phyloP scores from a whole-genome alignment of 1,284 basidiomycete genomes.

The Trametes hirsuta region DNA sequence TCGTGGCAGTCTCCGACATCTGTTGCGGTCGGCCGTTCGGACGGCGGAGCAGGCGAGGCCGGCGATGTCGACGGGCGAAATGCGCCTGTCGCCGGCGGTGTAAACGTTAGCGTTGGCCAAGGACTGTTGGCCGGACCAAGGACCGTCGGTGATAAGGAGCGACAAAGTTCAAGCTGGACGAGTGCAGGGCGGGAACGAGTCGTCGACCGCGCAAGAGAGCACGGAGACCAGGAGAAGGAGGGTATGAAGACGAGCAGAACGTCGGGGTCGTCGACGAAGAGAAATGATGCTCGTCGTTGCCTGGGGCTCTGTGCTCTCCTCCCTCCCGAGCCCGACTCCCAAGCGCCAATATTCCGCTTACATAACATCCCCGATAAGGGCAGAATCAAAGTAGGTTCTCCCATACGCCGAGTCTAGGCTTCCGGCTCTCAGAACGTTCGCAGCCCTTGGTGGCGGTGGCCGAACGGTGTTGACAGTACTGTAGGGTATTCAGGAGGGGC shows the following conservation, averaged over 20 bases:
- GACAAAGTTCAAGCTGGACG: background rate
- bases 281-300: background rate
- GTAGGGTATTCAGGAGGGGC: no score
- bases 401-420: no score
- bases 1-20: slow-evolving; percentile 11
- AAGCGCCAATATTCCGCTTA: background rate
- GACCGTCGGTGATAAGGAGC: slow-evolving; percentile 1
- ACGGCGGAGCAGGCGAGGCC: background rate
- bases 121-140: background rate
- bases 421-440: no score
- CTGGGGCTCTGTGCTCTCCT: background rate
- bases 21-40: background rate
- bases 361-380: background rate
- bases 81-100: no score
- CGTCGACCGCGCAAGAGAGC: background rate
- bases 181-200: background rate
- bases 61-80: background rate
- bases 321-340: background rate
- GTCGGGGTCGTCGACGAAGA: background rate
- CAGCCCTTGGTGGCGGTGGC: no score
- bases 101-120: background rate
- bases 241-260: background rate
- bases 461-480: no score
- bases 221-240: background rate
- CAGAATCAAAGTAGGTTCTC: background rate